Base-by-base conservation (phyloP, 129 eudicot species). In the Flaveria trinervia region DNA sequence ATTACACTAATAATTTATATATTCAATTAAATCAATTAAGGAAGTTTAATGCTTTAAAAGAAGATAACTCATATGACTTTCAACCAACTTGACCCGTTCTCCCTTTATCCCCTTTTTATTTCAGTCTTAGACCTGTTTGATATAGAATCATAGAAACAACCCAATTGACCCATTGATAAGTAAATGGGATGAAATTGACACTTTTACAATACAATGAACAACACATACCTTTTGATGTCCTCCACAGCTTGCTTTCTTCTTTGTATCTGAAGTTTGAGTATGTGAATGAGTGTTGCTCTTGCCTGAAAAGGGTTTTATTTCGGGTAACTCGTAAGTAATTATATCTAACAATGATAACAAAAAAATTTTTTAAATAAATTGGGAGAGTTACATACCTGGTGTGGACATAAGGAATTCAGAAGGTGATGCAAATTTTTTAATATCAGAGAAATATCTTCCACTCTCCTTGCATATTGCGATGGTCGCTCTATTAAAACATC, bases 371-470 rank as follows among this genome's bases (percentile, higher is more conserved):
- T n/a, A n/a, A n/a, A n/a, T n/a, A 55, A 17, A 16, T 23, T 25
- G n/a, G 7, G 20, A 51, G 28, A 55, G 13, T 22, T 17, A 26
- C 0, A 22, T 28, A 90, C 95, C 91, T 90, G 96, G 76, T 93
- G 95, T 44, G 98, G 96, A 25, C 96, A 87, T 75, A 90, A 68
- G 10, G 92, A 88, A 82, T 93, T 90, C 68, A 93, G 91, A 56
- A 93, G 92, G 83, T 90, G 98, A 78, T 93, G 96, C 79, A 93
- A 67, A 79, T 93, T 93, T 86, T 93, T 93, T 49, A 90, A 90
- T 74, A 90, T 86, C 20, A 93, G 90, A 33, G 98, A 93, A 18
- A 93, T 90, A 39, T 93, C 98, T 87, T 90, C 98, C 60, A 93
- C 95, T 83, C 96, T 83, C 85, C 96, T 83, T 41, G 95, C 98